phyloP scores from a whole-genome alignment of 148 eudicot species.

The Vaccinium myrtillus region DNA sequence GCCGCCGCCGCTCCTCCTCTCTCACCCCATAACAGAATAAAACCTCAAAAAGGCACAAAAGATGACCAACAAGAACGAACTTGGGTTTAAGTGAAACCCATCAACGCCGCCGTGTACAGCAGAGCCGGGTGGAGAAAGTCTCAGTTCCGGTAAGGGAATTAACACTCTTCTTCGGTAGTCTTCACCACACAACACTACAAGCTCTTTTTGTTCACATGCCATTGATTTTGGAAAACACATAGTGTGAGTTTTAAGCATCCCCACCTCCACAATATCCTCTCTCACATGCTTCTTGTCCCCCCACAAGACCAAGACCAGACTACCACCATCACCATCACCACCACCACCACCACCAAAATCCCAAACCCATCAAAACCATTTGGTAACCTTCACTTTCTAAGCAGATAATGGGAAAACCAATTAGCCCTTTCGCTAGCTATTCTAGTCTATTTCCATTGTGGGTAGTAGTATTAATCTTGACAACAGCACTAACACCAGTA shows the following conservation, averaged over 20 bases:
- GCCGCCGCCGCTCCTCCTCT: conserved; percentile 4
- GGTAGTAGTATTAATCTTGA: conserved; percentile 25
- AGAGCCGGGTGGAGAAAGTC: conserved; percentile 11
- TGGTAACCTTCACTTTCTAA: conserved; percentile 5
- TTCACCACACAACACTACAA: not conserved
- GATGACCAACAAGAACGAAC: not conserved
- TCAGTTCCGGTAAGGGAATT: not conserved
- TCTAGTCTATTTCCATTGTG: not conserved
- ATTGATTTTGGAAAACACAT: conserved; percentile 22
- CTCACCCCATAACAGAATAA: not conserved
- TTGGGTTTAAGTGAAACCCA: not conserved
- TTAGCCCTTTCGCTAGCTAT: not conserved
- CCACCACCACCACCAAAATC: conserved; percentile 6
- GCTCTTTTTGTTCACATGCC: conserved; percentile 39
- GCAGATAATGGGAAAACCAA: conserved; percentile 24
- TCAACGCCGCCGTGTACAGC: conserved; percentile 18
- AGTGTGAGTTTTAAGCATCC: conserved; percentile 39
- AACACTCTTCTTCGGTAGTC: not conserved
- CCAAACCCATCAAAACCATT: conserved; percentile 3
- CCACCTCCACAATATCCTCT: conserved; percentile 21
- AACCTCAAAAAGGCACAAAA: not conserved
- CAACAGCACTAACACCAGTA: conserved; percentile 7
- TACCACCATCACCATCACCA: conserved; percentile 10
- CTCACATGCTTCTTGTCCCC: conserved; percentile 45
- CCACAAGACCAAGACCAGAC: not conserved